Evolutionary conservation across 2,329 filamentous ascomycete species (phyloP).

Genomic region (Claviceps sp.): DNA sequence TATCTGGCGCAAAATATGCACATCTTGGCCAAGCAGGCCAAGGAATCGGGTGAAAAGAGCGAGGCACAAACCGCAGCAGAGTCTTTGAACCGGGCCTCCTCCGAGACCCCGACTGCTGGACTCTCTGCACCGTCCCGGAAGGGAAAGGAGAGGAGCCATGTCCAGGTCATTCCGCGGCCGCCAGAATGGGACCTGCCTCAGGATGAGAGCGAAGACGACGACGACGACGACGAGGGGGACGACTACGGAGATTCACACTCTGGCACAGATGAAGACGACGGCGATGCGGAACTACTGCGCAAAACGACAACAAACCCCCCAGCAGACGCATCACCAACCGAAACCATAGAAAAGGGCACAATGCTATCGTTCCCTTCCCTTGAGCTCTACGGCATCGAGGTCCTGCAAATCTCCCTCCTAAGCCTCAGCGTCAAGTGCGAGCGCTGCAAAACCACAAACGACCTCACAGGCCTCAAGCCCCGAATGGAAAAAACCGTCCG

Average conservation of each 20-base stretch:
- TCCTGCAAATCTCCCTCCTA: slow-evolving; percentile 55
- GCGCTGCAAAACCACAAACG: slow-evolving; percentile 61
- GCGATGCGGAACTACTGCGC: slow-evolving; percentile 24
- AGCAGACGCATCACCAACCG: slow-evolving; percentile 7
- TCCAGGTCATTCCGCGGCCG: slow-evolving; percentile 60
- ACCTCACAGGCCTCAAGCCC: slow-evolving; percentile 53
- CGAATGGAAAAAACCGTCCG: slow-evolving; percentile 34
- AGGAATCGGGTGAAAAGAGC: slow-evolving; percentile 12
- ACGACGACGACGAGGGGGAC: slow-evolving; percentile 18
- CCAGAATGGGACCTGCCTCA: slow-evolving; percentile 54
- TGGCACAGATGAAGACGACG: slow-evolving; percentile 28
- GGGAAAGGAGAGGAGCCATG: slow-evolving; percentile 43
- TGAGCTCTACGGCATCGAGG: slow-evolving; percentile 64
- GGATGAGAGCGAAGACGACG: slow-evolving; percentile 22
- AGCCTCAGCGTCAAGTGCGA: slow-evolving; percentile 64
- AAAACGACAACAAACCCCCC: slow-evolving; percentile 13
- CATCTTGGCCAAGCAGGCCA: slow-evolving; percentile 44
- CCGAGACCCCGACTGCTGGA: slow-evolving; percentile 5
- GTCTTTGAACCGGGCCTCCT: not conserved
- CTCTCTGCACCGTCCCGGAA: slow-evolving; percentile 8
- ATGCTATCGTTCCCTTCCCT: slow-evolving; percentile 66
- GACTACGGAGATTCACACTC: slow-evolving; percentile 17
- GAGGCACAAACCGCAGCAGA: slow-evolving; percentile 6
- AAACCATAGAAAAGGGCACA: slow-evolving; percentile 51
- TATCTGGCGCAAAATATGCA: slow-evolving; percentile 61